A percentile compares a stretch with the other conserved stretches of the same genome.
Conservation (phyloP, 163 green algal species). For the Coccomyxa subellipsoidea region DNA sequence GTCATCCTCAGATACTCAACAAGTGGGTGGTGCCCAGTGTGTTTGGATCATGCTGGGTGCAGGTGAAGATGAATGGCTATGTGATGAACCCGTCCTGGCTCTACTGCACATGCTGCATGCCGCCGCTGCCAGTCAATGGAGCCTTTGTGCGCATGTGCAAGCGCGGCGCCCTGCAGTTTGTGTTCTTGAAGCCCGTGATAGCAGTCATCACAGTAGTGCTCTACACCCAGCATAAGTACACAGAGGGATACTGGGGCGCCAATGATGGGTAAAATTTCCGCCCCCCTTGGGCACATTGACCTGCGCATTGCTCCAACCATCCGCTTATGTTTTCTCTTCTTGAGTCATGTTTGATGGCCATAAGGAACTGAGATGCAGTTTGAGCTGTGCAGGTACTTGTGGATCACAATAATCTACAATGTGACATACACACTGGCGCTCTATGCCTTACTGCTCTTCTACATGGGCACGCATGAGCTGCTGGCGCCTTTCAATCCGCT, state of each 20-base stretch:
- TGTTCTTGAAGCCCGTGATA: slow-evolving; percentile 92
- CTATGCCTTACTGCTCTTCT: slow-evolving; percentile 94
- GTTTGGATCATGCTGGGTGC: neutral
- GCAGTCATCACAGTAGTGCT: slow-evolving; percentile 80
- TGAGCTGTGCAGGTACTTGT: slow-evolving; percentile 76
- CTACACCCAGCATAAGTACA: slow-evolving; percentile 69
- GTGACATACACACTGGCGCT: slow-evolving; percentile 87
- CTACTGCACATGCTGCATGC: slow-evolving; percentile 89
- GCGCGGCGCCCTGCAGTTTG: slow-evolving; percentile 94
- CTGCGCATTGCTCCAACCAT: no score
- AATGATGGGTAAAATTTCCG: slow-evolving; percentile 34
- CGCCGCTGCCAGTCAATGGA: slow-evolving; percentile 78
- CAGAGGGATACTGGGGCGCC: slow-evolving; percentile 69
- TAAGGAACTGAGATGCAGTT: neutral
- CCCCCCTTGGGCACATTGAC: no score
- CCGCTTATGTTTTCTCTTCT: no score
- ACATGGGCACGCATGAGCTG: slow-evolving; percentile 88
- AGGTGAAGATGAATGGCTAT: slow-evolving; percentile 76
- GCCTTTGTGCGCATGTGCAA: slow-evolving; percentile 90
- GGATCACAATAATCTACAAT: slow-evolving; percentile 95
- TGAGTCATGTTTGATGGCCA: no score
- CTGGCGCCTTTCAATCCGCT: slow-evolving; percentile 88
- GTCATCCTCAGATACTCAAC: no score
- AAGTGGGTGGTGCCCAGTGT: no score
- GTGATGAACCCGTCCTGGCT: slow-evolving; percentile 76